Evolutionary conservation across 345 rosid species (phyloP).

Genomic region (Garcia nutans): DNA sequence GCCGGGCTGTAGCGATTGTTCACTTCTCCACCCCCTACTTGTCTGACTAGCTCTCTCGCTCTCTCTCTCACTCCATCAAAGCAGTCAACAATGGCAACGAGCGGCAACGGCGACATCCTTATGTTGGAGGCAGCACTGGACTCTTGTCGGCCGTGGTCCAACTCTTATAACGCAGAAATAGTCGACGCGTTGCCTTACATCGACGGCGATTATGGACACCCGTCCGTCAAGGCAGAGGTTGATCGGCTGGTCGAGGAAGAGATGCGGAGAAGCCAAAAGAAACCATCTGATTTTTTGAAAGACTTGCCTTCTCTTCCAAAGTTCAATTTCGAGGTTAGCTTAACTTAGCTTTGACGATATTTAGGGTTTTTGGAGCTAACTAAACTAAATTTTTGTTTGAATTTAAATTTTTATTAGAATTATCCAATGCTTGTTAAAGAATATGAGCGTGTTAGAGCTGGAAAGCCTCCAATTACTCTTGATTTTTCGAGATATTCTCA

Average conservation of each 20-base stretch:
- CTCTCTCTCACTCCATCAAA: neutral
- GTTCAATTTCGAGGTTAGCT: slow-evolving; percentile 63
- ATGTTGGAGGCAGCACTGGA: slow-evolving; percentile 83
- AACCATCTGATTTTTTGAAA: slow-evolving; percentile 83
- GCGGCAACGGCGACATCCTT: slow-evolving; percentile 49
- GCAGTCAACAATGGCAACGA: slow-evolving; percentile 26
- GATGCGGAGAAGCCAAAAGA: slow-evolving; percentile 90
- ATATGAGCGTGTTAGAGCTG: slow-evolving; percentile 88
- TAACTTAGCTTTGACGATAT: no score
- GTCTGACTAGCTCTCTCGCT: neutral
- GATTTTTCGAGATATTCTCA: slow-evolving; percentile 71
- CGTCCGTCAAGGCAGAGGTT: slow-evolving; percentile 71
- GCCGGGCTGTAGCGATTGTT: no score
- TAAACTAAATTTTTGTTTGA: neutral
- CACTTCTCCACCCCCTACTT: no score
- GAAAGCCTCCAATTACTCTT: slow-evolving; percentile 75
- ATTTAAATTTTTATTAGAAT: slow-evolving; percentile 35
- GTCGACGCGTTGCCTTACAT: slow-evolving; percentile 95
- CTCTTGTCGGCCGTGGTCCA: slow-evolving; percentile 61
- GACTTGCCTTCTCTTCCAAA: slow-evolving; percentile 72
- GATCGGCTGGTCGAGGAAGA: slow-evolving; percentile 91
- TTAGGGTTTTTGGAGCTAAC: slow-evolving; percentile 4
- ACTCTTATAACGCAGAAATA: slow-evolving; percentile 57
- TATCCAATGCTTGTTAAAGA: slow-evolving; percentile 86
- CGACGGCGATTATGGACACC: slow-evolving; percentile 84